Evolutionary conservation across 2,329 filamentous ascomycete species (phyloP), one percentile per base, ranked within the genome.

Genomic region (Trichoderma breve): DNA sequence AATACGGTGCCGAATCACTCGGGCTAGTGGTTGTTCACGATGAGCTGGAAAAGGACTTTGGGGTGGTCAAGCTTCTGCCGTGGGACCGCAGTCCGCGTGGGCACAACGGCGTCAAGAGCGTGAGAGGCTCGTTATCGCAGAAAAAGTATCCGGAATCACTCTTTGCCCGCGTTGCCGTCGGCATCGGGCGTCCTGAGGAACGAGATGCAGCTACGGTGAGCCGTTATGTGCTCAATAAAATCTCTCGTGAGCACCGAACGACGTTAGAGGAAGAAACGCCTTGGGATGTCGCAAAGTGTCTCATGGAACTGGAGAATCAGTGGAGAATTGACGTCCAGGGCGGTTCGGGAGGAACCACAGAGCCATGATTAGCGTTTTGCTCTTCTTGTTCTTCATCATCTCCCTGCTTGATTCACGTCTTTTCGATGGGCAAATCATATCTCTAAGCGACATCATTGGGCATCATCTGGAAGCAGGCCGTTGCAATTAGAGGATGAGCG

Each of bases 21-120:
- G 83, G 83, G 24, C 81, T 99, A 18, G 89, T 98, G 0, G 84
- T 98, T 14, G 84, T 98, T 24, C 94, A 98, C 80, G 95, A 98
- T 80, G 95, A 98, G 80, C 82, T 98, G 39, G 95, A 98, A 77
- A 86, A 88, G 55, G 83, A 87, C 3, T 78, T 94, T 2, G 94
- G 94, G 0, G 86, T 86, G 43, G 86, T 97, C 15, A 88, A 85
- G 63, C 84, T 93, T 6, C 87, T 87, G 71, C 85, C 86, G 28
- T 93, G 92, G 79, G 84, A 86, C 3, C 81, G 86, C 70, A 93
- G 91, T 77, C 84, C 89, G 47, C 86, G 88, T 11, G 93, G 93
- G 0, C 93, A 95, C 80, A 93, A 94, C 76, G 93, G 93, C 1
- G 80, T 95, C 76, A 92, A 90, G 80, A 93, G 91, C 77, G 85